These are phyloP conservation scores for Aspergillus sp. DNA, from an alignment of 2,329 filamentous ascomycete genomes.

Conservation along the genomic window DNA sequence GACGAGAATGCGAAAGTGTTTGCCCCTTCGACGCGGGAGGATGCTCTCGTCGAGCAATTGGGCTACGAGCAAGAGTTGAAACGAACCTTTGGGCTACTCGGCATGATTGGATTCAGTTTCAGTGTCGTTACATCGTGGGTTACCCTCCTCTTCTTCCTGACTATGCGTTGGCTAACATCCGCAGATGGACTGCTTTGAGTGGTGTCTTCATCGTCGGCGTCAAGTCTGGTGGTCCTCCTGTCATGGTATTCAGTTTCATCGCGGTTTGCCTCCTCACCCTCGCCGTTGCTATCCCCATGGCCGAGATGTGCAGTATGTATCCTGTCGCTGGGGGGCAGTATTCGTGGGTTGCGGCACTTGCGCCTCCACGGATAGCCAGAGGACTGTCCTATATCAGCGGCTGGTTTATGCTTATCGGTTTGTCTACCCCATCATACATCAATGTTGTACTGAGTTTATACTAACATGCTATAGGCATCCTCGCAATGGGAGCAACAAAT, in stretches of 20 bases:
- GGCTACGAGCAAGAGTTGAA: constrained; percentile 55
- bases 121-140: constrained; percentile 54
- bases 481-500: constrained; percentile 56
- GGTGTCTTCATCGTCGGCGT: constrained; percentile 59
- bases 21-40: constrained; percentile 26
- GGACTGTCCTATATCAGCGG: constrained; percentile 48
- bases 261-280: constrained; percentile 53
- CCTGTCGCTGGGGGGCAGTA: constrained; percentile 59
- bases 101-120: constrained; percentile 62
- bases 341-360: constrained; percentile 57
- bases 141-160: too few species aligned
- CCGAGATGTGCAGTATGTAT: constrained; percentile 59
- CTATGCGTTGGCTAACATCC: neutral
- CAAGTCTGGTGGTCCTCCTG: constrained; percentile 56
- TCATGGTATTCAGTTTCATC: constrained; percentile 60
- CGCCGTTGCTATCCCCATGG: constrained; percentile 58
- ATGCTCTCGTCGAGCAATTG: constrained; percentile 37
- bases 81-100: constrained; percentile 55
- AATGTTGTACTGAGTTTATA: neutral
- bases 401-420: constrained; percentile 52
- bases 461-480: constrained; percentile 37
- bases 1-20: constrained; percentile 27
- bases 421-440: neutral
- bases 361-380: constrained; percentile 48
- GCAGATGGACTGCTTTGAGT: constrained; percentile 55